A percentile compares a stretch with the other conserved stretches of the same genome.
These are phyloP conservation scores for Pulveroboletus sp. DNA, from an alignment of 768 basidiomycete genomes.

Conservation along the genomic window DNA sequence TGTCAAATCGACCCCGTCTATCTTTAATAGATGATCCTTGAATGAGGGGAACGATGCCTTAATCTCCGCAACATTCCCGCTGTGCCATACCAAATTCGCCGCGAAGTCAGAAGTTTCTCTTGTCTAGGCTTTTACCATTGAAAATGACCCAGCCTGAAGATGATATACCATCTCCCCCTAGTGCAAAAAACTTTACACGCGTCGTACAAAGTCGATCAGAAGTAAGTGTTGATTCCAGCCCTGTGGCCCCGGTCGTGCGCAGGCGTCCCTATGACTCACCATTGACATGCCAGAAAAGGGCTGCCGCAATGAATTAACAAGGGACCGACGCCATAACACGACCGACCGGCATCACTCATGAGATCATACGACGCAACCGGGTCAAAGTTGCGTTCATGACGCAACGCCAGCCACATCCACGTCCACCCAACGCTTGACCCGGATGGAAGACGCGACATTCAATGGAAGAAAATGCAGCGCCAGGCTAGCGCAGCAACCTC, in stretches of 20 bases:
- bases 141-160: too few relatives aligned
- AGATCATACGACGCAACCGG: neutral
- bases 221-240: neutral
- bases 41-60: neutral
- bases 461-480: neutral
- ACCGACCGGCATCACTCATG: neutral
- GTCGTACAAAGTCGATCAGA: slow-evolving; percentile 10
- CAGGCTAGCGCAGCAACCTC: slow-evolving; percentile 6
- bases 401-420: too few relatives aligned
- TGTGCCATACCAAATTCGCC: neutral
- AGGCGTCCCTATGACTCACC: neutral
- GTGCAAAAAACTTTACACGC: too few relatives aligned
- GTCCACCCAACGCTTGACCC: too few relatives aligned
- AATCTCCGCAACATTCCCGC: neutral
- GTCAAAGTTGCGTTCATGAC: too few relatives aligned
- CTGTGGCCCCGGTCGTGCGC: neutral
- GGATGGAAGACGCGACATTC: too few relatives aligned
- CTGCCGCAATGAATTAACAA: neutral
- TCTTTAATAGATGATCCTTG: neutral
- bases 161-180: neutral
- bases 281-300: too few relatives aligned
- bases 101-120: neutral
- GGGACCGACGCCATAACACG: too few relatives aligned
- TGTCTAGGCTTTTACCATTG: neutral
- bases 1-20: neutral